These are phyloP conservation scores for Penicillium robsamsonii DNA, from an alignment of 495 filamentous ascomycete genomes.

Conservation along the genomic window DNA sequence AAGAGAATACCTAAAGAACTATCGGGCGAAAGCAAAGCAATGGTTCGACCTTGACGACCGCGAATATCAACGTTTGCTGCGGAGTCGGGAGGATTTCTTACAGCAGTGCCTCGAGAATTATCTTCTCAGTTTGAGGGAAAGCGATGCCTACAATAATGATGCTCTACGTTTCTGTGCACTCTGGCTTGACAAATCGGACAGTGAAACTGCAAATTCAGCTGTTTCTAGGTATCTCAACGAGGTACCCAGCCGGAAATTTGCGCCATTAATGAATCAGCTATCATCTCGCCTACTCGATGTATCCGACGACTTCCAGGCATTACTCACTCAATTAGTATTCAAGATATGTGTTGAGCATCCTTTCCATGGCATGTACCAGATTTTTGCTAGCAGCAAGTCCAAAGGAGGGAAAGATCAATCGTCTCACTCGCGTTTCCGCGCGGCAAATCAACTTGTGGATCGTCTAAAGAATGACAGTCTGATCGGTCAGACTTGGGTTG, in stretches of 20 bases:
- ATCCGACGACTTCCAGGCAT: slow-evolving; percentile 64
- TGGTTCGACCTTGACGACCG: slow-evolving; percentile 88
- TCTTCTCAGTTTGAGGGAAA: slow-evolving; percentile 76
- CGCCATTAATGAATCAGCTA: slow-evolving; percentile 89
- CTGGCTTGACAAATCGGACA: slow-evolving; percentile 82
- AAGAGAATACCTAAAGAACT: slow-evolving; percentile 45
- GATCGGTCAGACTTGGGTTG: slow-evolving; percentile 54
- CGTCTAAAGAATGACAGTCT: slow-evolving; percentile 52
- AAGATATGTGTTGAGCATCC: slow-evolving; percentile 89
- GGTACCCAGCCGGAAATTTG: slow-evolving; percentile 90
- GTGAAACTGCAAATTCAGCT: slow-evolving; percentile 68
- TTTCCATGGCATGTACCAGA: slow-evolving; percentile 94
- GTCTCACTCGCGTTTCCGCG: slow-evolving; percentile 66
- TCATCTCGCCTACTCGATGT: slow-evolving; percentile 81
- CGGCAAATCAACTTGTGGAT: slow-evolving; percentile 64
- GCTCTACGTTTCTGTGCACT: slow-evolving; percentile 91
- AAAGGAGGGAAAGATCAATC: slow-evolving; percentile 66
- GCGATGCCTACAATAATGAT: slow-evolving; percentile 84
- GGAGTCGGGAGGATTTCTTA: slow-evolving; percentile 75
- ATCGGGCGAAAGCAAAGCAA: slow-evolving; percentile 64
- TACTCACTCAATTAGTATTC: slow-evolving; percentile 68
- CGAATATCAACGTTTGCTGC: slow-evolving; percentile 74
- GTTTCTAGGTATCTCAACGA: slow-evolving; percentile 64
- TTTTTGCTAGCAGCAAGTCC: slow-evolving; percentile 74
- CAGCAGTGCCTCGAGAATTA: slow-evolving; percentile 93